These are phyloP conservation scores for Plantago lanceolata DNA, from an alignment of 305 asterid species.

Conservation along the genomic window DNA sequence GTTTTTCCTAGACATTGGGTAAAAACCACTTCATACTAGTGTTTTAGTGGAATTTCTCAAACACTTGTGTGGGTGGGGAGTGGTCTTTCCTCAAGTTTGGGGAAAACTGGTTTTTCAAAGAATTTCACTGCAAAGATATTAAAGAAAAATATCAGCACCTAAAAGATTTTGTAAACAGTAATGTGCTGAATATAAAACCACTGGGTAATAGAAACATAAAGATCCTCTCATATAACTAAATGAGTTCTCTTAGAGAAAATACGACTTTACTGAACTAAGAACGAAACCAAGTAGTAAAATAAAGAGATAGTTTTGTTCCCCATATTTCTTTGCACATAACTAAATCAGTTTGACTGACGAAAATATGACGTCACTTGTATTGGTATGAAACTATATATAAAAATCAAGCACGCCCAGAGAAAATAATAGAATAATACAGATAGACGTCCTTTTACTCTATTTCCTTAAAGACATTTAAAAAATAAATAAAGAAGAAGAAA, in stretches of 20 bases:
- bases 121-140: not conserved
- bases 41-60: too few species aligned
- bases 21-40: not conserved
- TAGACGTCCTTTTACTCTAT: too few species aligned
- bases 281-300: constrained; percentile 1
- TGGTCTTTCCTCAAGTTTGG: not conserved
- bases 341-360: not conserved
- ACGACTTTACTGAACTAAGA: not conserved
- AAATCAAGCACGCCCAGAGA: not conserved
- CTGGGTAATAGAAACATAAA: not conserved
- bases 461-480: too few species aligned
- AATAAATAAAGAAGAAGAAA: too few species aligned
- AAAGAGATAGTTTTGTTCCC: not conserved
- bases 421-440: too few species aligned
- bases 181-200: not conserved
- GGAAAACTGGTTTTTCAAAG: not conserved
- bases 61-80: not conserved
- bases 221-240: constrained; percentile 13
- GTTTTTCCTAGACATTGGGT: not conserved
- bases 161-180: not conserved
- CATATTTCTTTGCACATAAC: not conserved
- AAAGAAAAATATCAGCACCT: not conserved
- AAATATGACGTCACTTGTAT: not conserved
- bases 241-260: not conserved
- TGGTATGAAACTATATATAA: not conserved